Evolutionary conservation across 495 filamentous ascomycete species (phyloP).

Genomic region (Xylaria intraflava): DNA sequence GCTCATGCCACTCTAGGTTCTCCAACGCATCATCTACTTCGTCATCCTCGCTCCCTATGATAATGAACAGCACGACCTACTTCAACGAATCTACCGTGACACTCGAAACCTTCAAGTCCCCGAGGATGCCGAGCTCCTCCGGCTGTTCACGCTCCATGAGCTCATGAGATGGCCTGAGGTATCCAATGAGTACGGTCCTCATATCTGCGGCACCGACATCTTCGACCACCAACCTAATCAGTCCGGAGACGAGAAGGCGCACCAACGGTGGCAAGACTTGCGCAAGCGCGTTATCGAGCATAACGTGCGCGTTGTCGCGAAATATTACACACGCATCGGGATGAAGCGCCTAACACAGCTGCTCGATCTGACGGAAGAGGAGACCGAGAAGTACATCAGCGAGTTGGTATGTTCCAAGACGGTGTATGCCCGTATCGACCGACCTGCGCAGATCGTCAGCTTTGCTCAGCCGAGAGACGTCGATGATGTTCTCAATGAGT

Average conservation of each 20-base stretch:
- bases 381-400: conserved; percentile 96
- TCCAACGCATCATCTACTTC: conserved; percentile 94
- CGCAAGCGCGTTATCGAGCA: conserved; percentile 98
- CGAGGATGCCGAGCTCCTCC: conserved; percentile 71
- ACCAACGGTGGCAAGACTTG: conserved; percentile 83
- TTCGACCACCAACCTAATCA: conserved; percentile 61
- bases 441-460: conserved; percentile 82
- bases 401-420: conserved; percentile 94
- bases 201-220: conserved; percentile 85
- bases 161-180: conserved; percentile 98
- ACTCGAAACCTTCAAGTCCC: conserved; percentile 61
- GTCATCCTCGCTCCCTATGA: conserved; percentile 94
- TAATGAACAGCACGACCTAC: conserved; percentile 95
- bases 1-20: conserved; percentile 50
- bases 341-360: conserved; percentile 83
- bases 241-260: conserved; percentile 64
- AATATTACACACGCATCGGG: conserved; percentile 96
- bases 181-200: conserved; percentile 73
- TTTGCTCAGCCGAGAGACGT: conserved; percentile 91
- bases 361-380: conserved; percentile 84
- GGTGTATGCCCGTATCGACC: conserved; percentile 94
- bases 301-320: conserved; percentile 93
- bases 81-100: conserved; percentile 82
- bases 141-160: conserved; percentile 91
- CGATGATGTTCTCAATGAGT: conserved; percentile 97